These are phyloP conservation scores for Starmerella stigmatis DNA, from an alignment of 805 yeast genomes.

Conservation along the genomic window DNA sequence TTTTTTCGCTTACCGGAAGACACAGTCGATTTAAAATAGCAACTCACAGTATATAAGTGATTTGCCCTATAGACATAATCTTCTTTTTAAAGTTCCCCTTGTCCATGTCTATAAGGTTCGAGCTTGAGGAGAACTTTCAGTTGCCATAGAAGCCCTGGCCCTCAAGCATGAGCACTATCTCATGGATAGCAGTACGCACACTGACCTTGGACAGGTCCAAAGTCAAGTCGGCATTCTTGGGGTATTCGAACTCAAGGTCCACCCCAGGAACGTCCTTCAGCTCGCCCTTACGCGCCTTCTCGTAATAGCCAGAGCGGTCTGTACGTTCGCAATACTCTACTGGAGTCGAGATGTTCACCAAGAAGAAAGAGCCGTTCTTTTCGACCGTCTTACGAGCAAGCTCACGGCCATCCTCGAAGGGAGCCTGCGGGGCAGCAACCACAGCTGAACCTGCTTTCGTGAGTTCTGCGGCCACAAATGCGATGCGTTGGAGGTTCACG, in stretches of 20 bases:
- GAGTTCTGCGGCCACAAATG: slow-evolving; percentile 61
- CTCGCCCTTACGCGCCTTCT: slow-evolving; percentile 38
- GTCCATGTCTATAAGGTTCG: neutral
- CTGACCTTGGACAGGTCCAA: slow-evolving; percentile 46
- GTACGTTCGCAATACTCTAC: slow-evolving; percentile 37
- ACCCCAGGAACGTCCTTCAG: slow-evolving; percentile 41
- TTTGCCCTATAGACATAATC: too few species aligned
- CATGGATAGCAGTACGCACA: slow-evolving; percentile 61
- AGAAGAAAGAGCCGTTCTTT: slow-evolving; percentile 42
- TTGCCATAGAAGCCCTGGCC: slow-evolving; percentile 67
- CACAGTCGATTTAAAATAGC: too few species aligned
- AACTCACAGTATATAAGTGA: too few species aligned
- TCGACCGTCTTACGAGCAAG: slow-evolving; percentile 37
- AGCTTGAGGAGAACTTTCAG: slow-evolving; percentile 1
- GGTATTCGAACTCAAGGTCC: slow-evolving; percentile 39
- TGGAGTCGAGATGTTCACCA: slow-evolving; percentile 44
- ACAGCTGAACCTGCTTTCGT: slow-evolving; percentile 90
- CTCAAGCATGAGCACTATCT: slow-evolving; percentile 61
- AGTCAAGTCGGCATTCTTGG: slow-evolving; percentile 47
- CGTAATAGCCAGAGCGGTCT: slow-evolving; percentile 44
- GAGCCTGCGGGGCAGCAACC: slow-evolving; percentile 51
- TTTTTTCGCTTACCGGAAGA: too few species aligned
- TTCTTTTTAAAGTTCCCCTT: neutral
- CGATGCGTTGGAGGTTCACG: slow-evolving; percentile 39
- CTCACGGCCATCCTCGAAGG: slow-evolving; percentile 37